Evolutionary conservation across 2,329 filamentous ascomycete genomes (phyloP).

Genomic region (Didymella arachidicola): DNA sequence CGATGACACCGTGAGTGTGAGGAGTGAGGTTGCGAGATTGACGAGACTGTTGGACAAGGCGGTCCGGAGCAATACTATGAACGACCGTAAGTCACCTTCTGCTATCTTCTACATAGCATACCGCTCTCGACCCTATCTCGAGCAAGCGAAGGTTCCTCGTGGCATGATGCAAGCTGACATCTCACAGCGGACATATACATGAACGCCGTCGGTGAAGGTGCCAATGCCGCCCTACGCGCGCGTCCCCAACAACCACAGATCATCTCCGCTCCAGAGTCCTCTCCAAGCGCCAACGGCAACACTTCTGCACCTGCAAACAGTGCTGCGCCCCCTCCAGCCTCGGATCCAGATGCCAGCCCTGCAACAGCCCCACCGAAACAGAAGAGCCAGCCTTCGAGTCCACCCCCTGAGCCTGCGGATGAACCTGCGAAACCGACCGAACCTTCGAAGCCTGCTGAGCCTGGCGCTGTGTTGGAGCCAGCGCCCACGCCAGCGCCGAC

Average conservation of each 20-base stretch:
- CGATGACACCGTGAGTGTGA: slow-evolving; percentile 51
- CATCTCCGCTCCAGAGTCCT: slow-evolving; percentile 5
- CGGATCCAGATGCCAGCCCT: slow-evolving; percentile 29
- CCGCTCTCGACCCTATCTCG: background rate
- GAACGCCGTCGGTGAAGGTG: slow-evolving; percentile 20
- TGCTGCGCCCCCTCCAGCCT: slow-evolving; percentile 19
- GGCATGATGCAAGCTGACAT: background rate
- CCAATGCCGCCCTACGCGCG: slow-evolving; percentile 21
- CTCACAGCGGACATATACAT: slow-evolving; percentile 23
- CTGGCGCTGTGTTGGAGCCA: background rate
- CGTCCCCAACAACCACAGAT: slow-evolving; percentile 13
- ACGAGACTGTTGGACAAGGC: slow-evolving; percentile 32
- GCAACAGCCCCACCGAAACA: slow-evolving; percentile 28
- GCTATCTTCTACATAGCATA: background rate
- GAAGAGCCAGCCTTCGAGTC: slow-evolving; percentile 13
- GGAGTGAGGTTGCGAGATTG: slow-evolving; percentile 31
- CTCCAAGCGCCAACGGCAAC: slow-evolving; percentile 13
- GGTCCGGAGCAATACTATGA: slow-evolving; percentile 32
- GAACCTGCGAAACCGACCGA: slow-evolving; percentile 3
- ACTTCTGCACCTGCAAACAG: slow-evolving; percentile 21
- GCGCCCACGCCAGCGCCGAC: background rate
- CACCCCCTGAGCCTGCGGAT: slow-evolving; percentile 5
- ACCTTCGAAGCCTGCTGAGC: background rate
- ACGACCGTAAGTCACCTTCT: slow-evolving; percentile 25
- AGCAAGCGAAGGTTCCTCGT: background rate